A percentile compares a stretch with the other conserved stretches of the same genome.
Evolutionary conservation across 2,329 filamentous ascomycete genomes (phyloP).

Genomic region (Pseudogymnoascus destructans): DNA sequence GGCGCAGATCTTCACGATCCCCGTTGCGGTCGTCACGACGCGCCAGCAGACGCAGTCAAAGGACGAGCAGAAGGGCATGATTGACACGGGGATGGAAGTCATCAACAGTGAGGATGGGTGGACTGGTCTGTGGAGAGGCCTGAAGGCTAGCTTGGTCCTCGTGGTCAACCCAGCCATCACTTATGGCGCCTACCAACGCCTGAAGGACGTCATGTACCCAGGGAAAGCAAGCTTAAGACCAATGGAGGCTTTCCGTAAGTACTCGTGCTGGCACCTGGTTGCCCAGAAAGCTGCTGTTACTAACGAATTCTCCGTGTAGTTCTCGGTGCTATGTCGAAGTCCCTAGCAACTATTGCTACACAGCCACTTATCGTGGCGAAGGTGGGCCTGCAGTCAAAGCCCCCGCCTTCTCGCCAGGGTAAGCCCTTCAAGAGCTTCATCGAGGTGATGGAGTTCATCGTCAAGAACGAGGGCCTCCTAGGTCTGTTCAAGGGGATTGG

Average conservation of each 20-base stretch:
- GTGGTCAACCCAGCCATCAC: constrained; percentile 96
- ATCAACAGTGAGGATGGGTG: constrained; percentile 82
- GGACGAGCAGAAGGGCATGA: constrained; percentile 67
- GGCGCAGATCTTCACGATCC: constrained; percentile 92
- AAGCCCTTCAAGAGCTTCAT: constrained; percentile 88
- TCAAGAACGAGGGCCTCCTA: constrained; percentile 69
- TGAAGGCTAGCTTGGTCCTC: constrained; percentile 90
- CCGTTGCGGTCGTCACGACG: constrained; percentile 88
- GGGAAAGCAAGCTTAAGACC: constrained; percentile 63
- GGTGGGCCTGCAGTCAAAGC: constrained; percentile 87
- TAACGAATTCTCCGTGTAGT: constrained; percentile 36
- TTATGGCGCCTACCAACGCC: constrained; percentile 87
- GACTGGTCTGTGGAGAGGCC: constrained; percentile 79
- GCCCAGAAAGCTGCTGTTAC: not conserved
- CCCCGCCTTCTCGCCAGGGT: constrained; percentile 68
- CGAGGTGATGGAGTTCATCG: constrained; percentile 90
- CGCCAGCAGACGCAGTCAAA: constrained; percentile 88
- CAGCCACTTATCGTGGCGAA: constrained; percentile 97
- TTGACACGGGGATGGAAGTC: constrained; percentile 82
- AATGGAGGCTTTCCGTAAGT: constrained; percentile 83
- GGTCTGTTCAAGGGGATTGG: constrained; percentile 96
- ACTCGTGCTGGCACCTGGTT: not conserved
- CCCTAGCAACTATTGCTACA: constrained; percentile 78
- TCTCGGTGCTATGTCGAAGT: constrained; percentile 84
- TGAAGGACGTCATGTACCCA: constrained; percentile 66